Conservation (phyloP, 176 grass and related monocot species). For the Avena insularis region DNA sequence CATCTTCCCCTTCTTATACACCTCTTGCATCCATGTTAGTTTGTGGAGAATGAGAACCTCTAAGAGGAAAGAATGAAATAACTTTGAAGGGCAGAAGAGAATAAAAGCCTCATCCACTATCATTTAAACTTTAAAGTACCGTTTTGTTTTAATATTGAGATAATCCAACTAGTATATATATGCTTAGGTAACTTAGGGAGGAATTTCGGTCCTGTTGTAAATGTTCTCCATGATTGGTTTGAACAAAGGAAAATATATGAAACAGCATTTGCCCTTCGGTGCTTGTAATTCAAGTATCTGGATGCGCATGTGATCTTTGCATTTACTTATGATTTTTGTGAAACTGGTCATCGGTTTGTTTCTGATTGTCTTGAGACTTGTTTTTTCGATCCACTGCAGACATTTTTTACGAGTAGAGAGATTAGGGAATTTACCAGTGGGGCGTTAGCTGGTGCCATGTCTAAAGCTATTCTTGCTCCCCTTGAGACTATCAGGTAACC, state of each 20-base stretch:
- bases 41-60: not conserved
- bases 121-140: not conserved
- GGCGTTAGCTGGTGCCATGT: slow-evolving; percentile 86
- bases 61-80: not conserved
- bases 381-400: slow-evolving; percentile 30
- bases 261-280: slow-evolving; percentile 19
- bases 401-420: slow-evolving; percentile 60
- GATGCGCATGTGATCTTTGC: not conserved
- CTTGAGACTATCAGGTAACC: slow-evolving; percentile 80
- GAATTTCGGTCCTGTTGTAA: not conserved
- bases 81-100: too few species aligned
- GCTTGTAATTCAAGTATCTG: too few species aligned
- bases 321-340: not conserved
- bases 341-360: slow-evolving; percentile 26
- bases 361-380: slow-evolving; percentile 28
- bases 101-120: not conserved
- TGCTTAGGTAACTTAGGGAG: slow-evolving; percentile 3
- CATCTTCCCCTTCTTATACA: not conserved
- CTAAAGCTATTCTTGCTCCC: slow-evolving; percentile 89
- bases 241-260: slow-evolving; percentile 34
- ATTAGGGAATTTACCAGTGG: slow-evolving; percentile 81
- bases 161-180: slow-evolving; percentile 24
- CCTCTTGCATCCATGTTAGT: not conserved
- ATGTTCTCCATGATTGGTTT: slow-evolving; percentile 22
- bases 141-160: not conserved